Conservation (phyloP, 176 grass and related monocot species). For the Leersia perrieri region DNA sequence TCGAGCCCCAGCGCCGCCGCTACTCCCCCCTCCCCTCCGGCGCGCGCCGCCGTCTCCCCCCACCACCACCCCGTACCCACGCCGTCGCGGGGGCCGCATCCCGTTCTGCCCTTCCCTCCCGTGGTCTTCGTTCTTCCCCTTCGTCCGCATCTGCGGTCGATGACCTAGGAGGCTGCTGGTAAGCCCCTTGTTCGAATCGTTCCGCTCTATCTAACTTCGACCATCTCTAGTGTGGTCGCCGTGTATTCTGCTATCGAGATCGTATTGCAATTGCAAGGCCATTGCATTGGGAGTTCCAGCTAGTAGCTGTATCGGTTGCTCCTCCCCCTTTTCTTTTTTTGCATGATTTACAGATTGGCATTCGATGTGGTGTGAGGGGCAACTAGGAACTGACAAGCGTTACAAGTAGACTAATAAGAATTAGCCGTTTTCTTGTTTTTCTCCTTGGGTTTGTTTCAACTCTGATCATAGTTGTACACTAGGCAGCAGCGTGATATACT, state of each 20-base stretch:
- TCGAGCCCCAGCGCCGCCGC: not conserved
- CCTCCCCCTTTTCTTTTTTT: too few species aligned
- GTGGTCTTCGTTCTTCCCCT: not conserved
- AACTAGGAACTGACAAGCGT: too few species aligned
- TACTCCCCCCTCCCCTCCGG: too few species aligned
- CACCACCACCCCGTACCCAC: too few species aligned
- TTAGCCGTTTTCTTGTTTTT: not conserved
- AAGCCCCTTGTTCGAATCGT: not conserved
- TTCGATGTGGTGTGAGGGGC: too few species aligned
- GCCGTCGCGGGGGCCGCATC: not conserved
- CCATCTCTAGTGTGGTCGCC: not conserved
- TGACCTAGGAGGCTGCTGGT: not conserved
- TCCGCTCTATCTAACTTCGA: not conserved
- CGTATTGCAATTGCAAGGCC: too few species aligned
- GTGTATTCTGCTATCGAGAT: not conserved
- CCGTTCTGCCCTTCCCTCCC: not conserved
- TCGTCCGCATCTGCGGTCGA: not conserved
- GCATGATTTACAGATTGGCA: too few species aligned
- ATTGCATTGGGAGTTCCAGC: too few species aligned
- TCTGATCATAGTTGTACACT: not conserved
- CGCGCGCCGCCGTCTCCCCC: too few species aligned
- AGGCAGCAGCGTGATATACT: not conserved
- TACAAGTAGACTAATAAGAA: not conserved
- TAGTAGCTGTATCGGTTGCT: too few species aligned
- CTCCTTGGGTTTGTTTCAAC: not conserved